Base-by-base conservation (phyloP, 169 alveolate genomes). In the Eimeria acervulina region DNA sequence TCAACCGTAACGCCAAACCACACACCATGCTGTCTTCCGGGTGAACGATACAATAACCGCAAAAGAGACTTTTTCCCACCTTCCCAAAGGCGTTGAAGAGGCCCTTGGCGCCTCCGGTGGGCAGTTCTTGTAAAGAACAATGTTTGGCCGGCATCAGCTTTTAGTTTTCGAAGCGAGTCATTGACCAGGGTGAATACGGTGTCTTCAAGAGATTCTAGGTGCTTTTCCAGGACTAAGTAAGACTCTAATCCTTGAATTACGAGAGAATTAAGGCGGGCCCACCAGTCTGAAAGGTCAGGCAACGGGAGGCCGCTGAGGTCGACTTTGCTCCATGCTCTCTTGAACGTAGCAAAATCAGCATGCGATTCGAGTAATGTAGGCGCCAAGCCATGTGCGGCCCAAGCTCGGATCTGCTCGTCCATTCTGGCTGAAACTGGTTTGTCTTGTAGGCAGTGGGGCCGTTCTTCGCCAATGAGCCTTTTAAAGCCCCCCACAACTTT, bases 1-100 rank as follows among this genome's bases (percentile, higher is more conserved):
- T 70, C 88, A 61, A 83, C 90, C 15, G 40, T 26, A 78, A 94
- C 96, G 26, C 96, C 96, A 66, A 94, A 94, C 96, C 96, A 94
- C 12, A 94, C 81, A 55, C 89, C 96, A 52, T 94, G 94, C 2
- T 83, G 78, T 66, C 94, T 52, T 59, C 83, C 74, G 21, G 96
- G 96, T 6, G 91, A 74, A 33, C 83, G 94, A 36, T 89, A 89
- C 74, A 94, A 38, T 28, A 94, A 47, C 17, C 66, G 55, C 42
- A 81, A 31, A 55, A 84, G 70, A n/a, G 90, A 61, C 33, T 15
- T 21, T 83, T 94, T 94, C 21, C 84, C 40, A 31, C 96, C 90
- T 68, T 72, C 76, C 88, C 90, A 47, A 33, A 84, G 74, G 47
- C 93, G 90, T 40, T 55, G 80, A 4, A 52, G 28, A 33, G 40